A percentile compares a stretch with the other conserved stretches of the same genome.
These are phyloP conservation scores for Beauveria medogensis DNA, from an alignment of 2,329 filamentous ascomycete genomes.

Conservation along the genomic window DNA sequence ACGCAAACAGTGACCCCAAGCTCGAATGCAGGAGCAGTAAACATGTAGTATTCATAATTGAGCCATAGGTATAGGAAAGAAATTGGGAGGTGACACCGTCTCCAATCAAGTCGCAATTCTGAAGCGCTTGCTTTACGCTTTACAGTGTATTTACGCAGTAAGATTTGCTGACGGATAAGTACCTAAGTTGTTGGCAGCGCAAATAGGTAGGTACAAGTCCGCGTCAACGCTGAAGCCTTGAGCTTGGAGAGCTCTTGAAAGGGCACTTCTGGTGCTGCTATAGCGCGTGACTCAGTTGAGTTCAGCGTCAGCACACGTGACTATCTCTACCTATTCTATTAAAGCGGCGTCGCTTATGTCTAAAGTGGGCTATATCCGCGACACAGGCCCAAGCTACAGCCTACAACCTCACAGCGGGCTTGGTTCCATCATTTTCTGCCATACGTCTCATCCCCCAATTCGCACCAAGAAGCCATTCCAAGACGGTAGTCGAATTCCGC, in stretches of 20 bases:
- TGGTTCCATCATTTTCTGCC: constrained; percentile 12
- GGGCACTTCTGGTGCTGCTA: background rate
- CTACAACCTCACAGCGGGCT: background rate
- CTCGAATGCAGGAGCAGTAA: background rate
- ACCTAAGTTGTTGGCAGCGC: background rate
- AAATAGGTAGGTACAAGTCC: background rate
- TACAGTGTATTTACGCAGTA: background rate
- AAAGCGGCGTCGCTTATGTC: background rate
- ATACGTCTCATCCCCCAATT: constrained; percentile 7
- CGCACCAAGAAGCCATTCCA: constrained; percentile 1
- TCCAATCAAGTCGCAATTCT: background rate
- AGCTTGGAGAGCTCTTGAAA: background rate
- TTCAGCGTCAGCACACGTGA: background rate
- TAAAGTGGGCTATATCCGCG: background rate
- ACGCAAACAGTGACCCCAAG: background rate
- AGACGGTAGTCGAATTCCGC: background rate
- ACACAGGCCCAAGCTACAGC: background rate
- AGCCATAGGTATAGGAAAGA: background rate
- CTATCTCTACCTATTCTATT: accelerated
- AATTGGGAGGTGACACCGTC: background rate
- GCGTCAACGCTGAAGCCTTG: constrained; percentile 12
- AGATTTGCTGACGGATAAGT: background rate
- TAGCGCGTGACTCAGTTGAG: background rate
- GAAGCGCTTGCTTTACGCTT: background rate
- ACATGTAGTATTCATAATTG: background rate